These are phyloP conservation scores for Fusarium torreyae DNA, from an alignment of 2,329 filamentous ascomycete species.

Conservation along the genomic window DNA sequence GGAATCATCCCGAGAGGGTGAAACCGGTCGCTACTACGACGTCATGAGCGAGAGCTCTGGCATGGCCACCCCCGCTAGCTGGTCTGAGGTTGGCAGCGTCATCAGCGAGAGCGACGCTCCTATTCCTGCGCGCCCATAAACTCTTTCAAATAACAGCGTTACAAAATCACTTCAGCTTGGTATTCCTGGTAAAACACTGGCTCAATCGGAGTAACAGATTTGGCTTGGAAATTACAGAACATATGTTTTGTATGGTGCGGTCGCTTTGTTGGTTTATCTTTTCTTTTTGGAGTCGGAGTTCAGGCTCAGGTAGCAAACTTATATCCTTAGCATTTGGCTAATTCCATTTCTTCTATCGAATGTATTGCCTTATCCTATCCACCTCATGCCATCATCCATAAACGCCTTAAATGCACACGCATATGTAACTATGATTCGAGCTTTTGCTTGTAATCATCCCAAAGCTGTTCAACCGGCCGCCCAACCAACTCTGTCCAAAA, in stretches of 20 bases:
- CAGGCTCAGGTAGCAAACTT: constrained; percentile 33
- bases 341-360: constrained; percentile 30
- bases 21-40: constrained; percentile 63
- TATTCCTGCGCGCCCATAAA: constrained; percentile 53
- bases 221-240: constrained; percentile 17
- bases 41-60: constrained; percentile 73
- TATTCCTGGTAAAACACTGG: constrained; percentile 1
- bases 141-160: not conserved
- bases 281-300: constrained; percentile 40
- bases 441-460: constrained; percentile 76
- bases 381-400: not conserved
- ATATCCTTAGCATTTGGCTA: constrained; percentile 44
- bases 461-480: constrained; percentile 76
- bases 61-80: constrained; percentile 72
- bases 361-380: constrained; percentile 9
- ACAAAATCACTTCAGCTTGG: not conserved
- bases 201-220: constrained; percentile 5
- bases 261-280: constrained; percentile 11
- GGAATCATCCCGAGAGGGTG: constrained; percentile 56
- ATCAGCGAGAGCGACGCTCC: constrained; percentile 69
- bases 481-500: constrained; percentile 82
- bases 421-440: constrained; percentile 35
- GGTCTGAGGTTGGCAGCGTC: constrained; percentile 76
- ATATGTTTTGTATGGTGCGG: not conserved
- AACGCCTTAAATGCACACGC: constrained; percentile 12